Conservation (phyloP, 2,329 filamentous ascomycete genomes). For the Cryphonectria radicalis region DNA sequence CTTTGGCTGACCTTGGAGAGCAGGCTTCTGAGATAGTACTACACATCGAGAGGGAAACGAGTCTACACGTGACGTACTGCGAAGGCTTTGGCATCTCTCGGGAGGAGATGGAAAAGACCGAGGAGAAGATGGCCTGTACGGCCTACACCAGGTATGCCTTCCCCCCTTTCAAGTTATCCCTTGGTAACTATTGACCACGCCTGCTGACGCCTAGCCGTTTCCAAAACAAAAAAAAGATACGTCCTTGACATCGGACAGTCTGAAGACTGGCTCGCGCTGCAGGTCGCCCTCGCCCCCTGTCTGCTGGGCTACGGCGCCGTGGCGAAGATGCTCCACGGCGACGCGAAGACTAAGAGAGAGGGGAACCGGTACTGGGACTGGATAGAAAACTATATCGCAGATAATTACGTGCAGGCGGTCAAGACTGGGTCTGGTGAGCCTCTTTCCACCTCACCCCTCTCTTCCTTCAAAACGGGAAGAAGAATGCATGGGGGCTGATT, state of each 20-base stretch:
- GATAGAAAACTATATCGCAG: constrained; percentile 86
- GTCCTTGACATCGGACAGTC: constrained; percentile 87
- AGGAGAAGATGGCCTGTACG: constrained; percentile 60
- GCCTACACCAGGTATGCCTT: constrained; percentile 56
- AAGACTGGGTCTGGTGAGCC: constrained; percentile 67
- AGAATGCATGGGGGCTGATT: neutral
- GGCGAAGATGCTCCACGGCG: constrained; percentile 69
- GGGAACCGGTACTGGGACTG: constrained; percentile 84
- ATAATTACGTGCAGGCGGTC: constrained; percentile 78
- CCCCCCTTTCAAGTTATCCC: constrained; percentile 13
- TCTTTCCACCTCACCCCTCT: neutral
- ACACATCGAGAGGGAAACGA: constrained; percentile 79
- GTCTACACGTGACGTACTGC: constrained; percentile 83
- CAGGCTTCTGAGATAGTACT: constrained; percentile 63
- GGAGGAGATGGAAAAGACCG: constrained; percentile 70
- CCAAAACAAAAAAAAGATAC: constrained; percentile 53
- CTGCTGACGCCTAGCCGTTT: constrained; percentile 7
- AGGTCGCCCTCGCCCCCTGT: constrained; percentile 84
- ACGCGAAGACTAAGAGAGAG: constrained; percentile 62
- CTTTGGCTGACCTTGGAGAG: neutral
- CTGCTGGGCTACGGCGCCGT: constrained; percentile 87
- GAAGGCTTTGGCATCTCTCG: constrained; percentile 76
- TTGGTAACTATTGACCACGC: constrained; percentile 5
- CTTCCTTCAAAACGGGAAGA: neutral
- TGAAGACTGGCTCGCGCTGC: constrained; percentile 85